Conservation (phyloP, 2,329 filamentous ascomycete genomes). For the Diaporthe ilicicola region DNA sequence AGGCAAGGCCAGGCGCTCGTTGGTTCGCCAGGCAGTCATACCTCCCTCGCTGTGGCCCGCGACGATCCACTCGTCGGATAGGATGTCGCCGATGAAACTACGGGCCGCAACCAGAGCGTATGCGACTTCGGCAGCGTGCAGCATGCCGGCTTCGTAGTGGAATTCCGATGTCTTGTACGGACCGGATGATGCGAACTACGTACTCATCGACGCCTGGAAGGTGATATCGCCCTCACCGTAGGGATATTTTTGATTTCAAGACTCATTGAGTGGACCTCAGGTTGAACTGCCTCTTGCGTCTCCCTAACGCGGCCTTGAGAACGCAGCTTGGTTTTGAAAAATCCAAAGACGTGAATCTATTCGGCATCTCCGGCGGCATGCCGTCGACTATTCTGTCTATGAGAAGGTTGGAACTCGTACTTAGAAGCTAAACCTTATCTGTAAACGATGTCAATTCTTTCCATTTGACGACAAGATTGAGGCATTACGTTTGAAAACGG, state of each 20-base stretch:
- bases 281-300: background rate
- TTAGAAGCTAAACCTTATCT: too few species aligned
- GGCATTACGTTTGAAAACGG: too few species aligned
- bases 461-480: too few species aligned
- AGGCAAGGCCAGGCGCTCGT: background rate
- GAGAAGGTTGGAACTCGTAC: too few species aligned
- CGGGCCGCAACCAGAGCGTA: background rate
- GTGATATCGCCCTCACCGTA: background rate
- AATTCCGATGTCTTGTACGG: background rate
- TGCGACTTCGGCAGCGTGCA: background rate
- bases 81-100: background rate
- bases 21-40: background rate
- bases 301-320: background rate
- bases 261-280: background rate
- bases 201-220: background rate
- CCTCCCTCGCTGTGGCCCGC: background rate
- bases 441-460: too few species aligned
- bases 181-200: background rate
- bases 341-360: background rate
- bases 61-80: background rate
- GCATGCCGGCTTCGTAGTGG: background rate
- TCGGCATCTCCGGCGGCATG: background rate
- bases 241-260: background rate
- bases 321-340: background rate
- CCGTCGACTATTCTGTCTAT: background rate